A percentile compares a stretch with the other conserved stretches of the same genome.
phyloP scores from a whole-genome alignment of 257 asterid species.

The Galeopsis tetrahit region DNA sequence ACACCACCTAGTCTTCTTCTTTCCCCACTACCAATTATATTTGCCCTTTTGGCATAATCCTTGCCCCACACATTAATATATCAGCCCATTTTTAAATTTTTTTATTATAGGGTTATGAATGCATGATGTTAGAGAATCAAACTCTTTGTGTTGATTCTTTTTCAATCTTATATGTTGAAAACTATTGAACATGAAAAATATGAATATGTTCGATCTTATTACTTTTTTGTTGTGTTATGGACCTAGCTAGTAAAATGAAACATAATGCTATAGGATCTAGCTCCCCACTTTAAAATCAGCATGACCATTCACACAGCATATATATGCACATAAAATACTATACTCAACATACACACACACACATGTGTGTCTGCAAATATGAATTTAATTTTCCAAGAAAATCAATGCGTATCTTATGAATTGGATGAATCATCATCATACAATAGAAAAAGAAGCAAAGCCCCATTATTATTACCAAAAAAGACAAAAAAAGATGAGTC shows the following conservation, averaged over 20 bases:
- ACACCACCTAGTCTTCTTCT: constrained; percentile 38
- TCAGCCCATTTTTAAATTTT: not conserved
- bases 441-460: constrained; percentile 3
- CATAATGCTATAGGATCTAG: not conserved
- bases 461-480: constrained; percentile 3
- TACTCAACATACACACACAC: too few relatives aligned
- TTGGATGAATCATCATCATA: not conserved
- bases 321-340: too few relatives aligned
- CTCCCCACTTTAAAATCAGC: not conserved
- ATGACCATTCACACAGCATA: not conserved
- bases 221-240: not conserved
- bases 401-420: constrained; percentile 2
- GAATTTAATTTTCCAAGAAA: not conserved
- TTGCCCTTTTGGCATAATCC: constrained; percentile 18
- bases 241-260: not conserved
- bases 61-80: not conserved
- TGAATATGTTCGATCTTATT: not conserved
- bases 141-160: not conserved
- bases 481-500: constrained; percentile 15
- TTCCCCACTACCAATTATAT: constrained; percentile 34
- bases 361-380: too few relatives aligned
- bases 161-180: not conserved
- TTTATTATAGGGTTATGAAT: not conserved
- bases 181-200: not conserved
- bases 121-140: constrained; percentile 18